Percentiles rank a stretch among this genome's conserved stretches.
phyloP scores from a whole-genome alignment of 768 basidiomycete genomes.

The Paxillus involutus region DNA sequence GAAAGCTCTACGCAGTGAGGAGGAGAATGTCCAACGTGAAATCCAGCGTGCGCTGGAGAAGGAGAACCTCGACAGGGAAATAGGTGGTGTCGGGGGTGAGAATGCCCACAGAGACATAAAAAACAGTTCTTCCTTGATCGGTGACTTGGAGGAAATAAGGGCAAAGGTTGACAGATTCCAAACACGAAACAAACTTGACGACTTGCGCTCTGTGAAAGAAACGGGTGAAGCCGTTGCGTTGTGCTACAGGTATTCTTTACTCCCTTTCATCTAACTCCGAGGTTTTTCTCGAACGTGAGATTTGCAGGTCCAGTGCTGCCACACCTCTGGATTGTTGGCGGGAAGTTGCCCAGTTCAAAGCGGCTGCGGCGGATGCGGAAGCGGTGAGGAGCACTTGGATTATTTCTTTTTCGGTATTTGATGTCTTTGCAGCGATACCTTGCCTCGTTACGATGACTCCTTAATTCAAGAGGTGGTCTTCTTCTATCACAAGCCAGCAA shows the following conservation, averaged over 20 bases:
- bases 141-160: constrained; percentile 75
- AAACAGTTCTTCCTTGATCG: constrained; percentile 62
- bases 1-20: constrained; percentile 62
- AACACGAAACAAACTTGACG: constrained; percentile 49
- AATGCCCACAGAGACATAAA: constrained; percentile 44
- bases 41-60: constrained; percentile 81
- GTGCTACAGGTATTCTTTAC: constrained; percentile 64
- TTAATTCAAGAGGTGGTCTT: neutral
- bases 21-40: constrained; percentile 65
- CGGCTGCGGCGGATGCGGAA: constrained; percentile 65
- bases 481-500: no score
- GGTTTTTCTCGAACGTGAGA: neutral
- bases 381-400: constrained; percentile 45
- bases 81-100: constrained; percentile 46
- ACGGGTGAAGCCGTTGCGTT: constrained; percentile 58
- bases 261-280: neutral
- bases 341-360: constrained; percentile 70
- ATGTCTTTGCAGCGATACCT: constrained; percentile 54
- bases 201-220: constrained; percentile 57
- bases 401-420: constrained; percentile 6
- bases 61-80: constrained; percentile 84
- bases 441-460: constrained; percentile 48
- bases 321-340: constrained; percentile 73
- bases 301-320: constrained; percentile 38
- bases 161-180: constrained; percentile 73